Conservation (phyloP, 352 stramenopile genomes). For the Pythium rhizo-oryzae region DNA sequence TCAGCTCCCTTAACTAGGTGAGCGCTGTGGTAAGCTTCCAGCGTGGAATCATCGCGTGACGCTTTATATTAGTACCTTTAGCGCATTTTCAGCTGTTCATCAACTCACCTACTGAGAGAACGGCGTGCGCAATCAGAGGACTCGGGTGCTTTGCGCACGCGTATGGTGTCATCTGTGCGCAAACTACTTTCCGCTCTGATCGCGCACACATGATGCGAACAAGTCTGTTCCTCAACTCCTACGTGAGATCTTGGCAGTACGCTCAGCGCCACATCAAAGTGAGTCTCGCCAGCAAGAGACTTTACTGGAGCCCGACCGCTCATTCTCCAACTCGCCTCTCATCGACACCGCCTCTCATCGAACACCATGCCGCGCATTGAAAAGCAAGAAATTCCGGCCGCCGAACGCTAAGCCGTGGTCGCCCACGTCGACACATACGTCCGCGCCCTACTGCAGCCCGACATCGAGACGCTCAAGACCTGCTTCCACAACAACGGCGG, state of each 20-base stretch:
- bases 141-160: not conserved
- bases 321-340: not conserved
- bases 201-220: not conserved
- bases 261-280: too few relatives aligned
- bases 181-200: not conserved
- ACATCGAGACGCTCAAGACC: conserved; percentile 16
- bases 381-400: not conserved
- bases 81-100: too few relatives aligned
- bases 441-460: conserved; percentile 6
- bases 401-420: conserved; percentile 1
- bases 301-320: not conserved
- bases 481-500: conserved; percentile 17
- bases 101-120: not conserved
- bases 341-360: not conserved
- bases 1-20: too few relatives aligned
- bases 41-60: not conserved
- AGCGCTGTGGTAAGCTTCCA: not conserved
- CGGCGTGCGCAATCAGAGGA: not conserved
- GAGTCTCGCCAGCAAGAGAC: too few relatives aligned
- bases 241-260: too few relatives aligned
- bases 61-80: not conserved
- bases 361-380: conserved; percentile 14
- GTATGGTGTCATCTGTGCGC: not conserved
- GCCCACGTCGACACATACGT: conserved; percentile 16
- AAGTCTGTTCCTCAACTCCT: too few relatives aligned